Evolutionary conservation across 176 grass and related monocot genomes (phyloP).

Genomic region (Eremochloa ophiuroides): DNA sequence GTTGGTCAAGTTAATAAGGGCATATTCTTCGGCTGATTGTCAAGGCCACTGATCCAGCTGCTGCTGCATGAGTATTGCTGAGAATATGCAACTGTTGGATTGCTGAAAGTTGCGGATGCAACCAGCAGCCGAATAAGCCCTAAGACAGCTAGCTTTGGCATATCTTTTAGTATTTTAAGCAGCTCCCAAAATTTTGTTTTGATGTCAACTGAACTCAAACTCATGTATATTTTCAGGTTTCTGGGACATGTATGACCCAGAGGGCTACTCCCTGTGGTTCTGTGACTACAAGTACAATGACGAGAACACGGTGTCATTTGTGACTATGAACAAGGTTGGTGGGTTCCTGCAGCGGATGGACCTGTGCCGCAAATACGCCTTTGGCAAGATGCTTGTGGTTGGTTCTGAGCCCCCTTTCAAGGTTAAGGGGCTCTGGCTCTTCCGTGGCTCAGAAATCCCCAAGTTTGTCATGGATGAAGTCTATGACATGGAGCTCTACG

Average conservation of each 20-base stretch:
- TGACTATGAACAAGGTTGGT: conserved; percentile 76
- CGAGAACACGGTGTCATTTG: conserved; percentile 72
- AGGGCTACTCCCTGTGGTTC: conserved; percentile 87
- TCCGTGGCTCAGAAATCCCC: conserved; percentile 68
- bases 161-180: neutral
- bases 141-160: neutral
- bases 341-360: conserved; percentile 91
- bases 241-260: conserved; percentile 84
- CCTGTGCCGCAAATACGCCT: conserved; percentile 71
- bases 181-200: neutral
- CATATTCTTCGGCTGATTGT: no score
- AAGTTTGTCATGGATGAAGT: conserved; percentile 75
- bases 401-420: conserved; percentile 69
- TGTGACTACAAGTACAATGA: conserved; percentile 89
- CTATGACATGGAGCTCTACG: conserved; percentile 86
- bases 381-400: conserved; percentile 85
- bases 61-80: no score
- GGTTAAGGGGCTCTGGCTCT: conserved; percentile 81
- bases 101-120: no score
- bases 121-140: no score
- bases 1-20: neutral
- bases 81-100: no score
- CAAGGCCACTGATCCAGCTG: no score
- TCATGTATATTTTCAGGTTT: conserved; percentile 46
- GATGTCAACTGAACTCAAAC: neutral